Percentiles rank a stretch among this genome's conserved stretches.
Evolutionary conservation across 2,329 filamentous ascomycete genomes (phyloP).

Genomic region (Pseudogymnoascus verrucosus): DNA sequence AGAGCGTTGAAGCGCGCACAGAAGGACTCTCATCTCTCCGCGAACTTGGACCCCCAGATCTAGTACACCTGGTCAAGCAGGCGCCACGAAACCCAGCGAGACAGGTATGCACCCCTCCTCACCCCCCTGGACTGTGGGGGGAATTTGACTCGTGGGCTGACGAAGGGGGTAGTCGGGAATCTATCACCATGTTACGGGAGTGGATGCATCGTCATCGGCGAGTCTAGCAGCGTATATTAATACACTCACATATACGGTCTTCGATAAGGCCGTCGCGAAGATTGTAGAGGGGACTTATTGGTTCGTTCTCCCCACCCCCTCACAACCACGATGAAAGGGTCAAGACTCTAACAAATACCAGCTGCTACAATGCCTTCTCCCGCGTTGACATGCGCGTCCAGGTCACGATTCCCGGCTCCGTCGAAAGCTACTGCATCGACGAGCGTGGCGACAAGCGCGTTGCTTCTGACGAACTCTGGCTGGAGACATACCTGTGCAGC

Average conservation of each 20-base stretch:
- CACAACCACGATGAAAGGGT: not conserved
- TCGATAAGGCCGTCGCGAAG: conserved; percentile 69
- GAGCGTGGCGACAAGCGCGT: conserved; percentile 92
- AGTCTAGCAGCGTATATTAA: conserved; percentile 98
- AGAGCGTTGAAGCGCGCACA: conserved; percentile 85
- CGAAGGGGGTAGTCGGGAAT: conserved; percentile 63
- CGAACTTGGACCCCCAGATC: conserved; percentile 89
- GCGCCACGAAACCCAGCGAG: conserved; percentile 48
- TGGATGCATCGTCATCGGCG: conserved; percentile 94
- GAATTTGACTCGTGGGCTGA: not conserved
- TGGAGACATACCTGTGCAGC: conserved; percentile 95
- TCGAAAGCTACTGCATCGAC: conserved; percentile 96
- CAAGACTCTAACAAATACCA: conserved; percentile 28
- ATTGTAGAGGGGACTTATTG: conserved; percentile 93
- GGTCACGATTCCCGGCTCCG: conserved; percentile 90
- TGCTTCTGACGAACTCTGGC: conserved; percentile 88
- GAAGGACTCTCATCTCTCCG: conserved; percentile 78
- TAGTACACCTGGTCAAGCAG: conserved; percentile 88
- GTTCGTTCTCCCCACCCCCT: conserved; percentile 38
- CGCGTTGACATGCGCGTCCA: conserved; percentile 97
- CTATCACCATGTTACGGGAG: conserved; percentile 95
- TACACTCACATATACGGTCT: conserved; percentile 84
- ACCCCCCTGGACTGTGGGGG: not conserved
- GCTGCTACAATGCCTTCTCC: conserved; percentile 98
- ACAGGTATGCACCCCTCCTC: conserved; percentile 36